Evolutionary conservation across 768 basidiomycete genomes (phyloP).

Genomic region (Tylopilus balloui): DNA sequence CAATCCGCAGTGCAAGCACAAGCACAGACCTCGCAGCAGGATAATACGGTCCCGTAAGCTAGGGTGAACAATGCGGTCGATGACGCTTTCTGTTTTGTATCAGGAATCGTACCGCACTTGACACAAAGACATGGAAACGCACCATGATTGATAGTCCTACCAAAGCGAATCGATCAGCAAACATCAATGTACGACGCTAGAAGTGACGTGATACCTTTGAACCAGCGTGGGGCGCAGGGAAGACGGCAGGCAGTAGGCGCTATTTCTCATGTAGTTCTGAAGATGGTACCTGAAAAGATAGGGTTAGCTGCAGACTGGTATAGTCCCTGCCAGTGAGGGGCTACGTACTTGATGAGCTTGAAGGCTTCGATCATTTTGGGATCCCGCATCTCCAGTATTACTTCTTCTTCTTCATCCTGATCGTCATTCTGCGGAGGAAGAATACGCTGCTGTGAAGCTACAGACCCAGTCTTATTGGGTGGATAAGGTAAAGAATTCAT

Average conservation of each 20-base stretch:
- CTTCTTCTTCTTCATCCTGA: constrained; percentile 49
- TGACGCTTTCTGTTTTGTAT: constrained; percentile 65
- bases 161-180: constrained; percentile 4
- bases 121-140: constrained; percentile 17
- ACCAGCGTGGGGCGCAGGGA: constrained; percentile 86
- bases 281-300: constrained; percentile 68
- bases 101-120: constrained; percentile 5
- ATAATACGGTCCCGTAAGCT: constrained; percentile 91
- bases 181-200: neutral
- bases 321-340: neutral
- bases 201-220: constrained; percentile 52
- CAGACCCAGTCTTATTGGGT: constrained; percentile 27
- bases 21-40: constrained; percentile 60
- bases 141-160: constrained; percentile 83
- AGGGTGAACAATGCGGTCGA: constrained; percentile 86
- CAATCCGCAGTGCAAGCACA: constrained; percentile 8
- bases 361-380: constrained; percentile 75
- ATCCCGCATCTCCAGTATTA: constrained; percentile 39
- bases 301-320: constrained; percentile 1
- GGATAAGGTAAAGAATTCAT: constrained; percentile 50
- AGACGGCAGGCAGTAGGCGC: constrained; percentile 81
- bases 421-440: constrained; percentile 36
- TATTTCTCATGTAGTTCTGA: constrained; percentile 84
- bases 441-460: constrained; percentile 24
- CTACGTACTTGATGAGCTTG: constrained; percentile 70